Base-by-base conservation (phyloP, 2,329 filamentous ascomycete genomes). In the Reticulascus tulasneorum region DNA sequence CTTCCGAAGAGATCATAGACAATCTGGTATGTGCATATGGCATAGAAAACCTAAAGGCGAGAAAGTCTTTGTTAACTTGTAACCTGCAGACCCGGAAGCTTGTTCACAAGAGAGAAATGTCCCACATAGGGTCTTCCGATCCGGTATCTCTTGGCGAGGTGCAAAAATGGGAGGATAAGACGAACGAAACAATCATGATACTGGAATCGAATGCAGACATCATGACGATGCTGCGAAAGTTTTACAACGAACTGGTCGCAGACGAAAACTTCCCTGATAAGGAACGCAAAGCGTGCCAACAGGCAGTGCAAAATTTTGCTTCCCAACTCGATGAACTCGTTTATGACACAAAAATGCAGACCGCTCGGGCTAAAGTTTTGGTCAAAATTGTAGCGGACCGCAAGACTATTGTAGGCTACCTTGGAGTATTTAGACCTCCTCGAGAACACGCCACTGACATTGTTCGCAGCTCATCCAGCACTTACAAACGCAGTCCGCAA, bases 141-240 rank as follows among this genome's bases (percentile, higher is more conserved):
- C 32, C 32, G 5, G 22, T 10, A 12, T 28, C 31, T 63, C 12
- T 60, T 59, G 37, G 47, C 45, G 24, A 9, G 11, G 35, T 68
- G 10, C 64, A 67, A 34, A 49, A 43, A 23, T 55, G 54, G 24
- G 55, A 64, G 42, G 66, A 71, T 15, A 54, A 55, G 30, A 49
- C 52, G 2, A 60, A 54, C 22, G 53, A 62, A 22, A 55, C 51
- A 0, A 49, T 60, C 15, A 60, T 62, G 47, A 46, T 60, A 2
- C 38, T 68, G 3, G 51, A 64, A 16, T 48, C 56, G 0, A 69
- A 70, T 37, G 40, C 53, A 3, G 54, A 63, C 21, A 51, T 69
- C 4, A 48, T 69, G 7, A 42, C 37, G 6, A 51, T 50, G 1
- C 40, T 63, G 9, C 24, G 38, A 12, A 40, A 38, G 2, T 62